Percentiles rank a stretch among this genome's conserved stretches.
phyloP scores from a whole-genome alignment of 768 basidiomycete genomes.

The Boletus coccyginus region DNA sequence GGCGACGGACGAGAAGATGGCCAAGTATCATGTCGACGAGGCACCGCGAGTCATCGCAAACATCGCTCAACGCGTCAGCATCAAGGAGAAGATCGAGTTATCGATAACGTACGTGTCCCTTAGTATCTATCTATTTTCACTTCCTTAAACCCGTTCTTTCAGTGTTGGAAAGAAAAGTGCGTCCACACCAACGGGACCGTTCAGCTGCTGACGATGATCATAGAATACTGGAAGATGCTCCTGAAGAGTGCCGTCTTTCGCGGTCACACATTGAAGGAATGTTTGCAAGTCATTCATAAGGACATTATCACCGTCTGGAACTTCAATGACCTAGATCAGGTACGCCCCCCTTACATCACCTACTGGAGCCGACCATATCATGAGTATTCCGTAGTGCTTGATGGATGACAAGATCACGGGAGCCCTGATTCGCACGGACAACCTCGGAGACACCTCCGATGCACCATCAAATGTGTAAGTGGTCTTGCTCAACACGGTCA shows the following conservation, averaged over 20 bases:
- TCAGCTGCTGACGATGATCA: neutral
- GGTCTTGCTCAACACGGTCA: neutral
- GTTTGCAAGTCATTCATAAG: conserved; percentile 9
- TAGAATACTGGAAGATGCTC: conserved; percentile 13
- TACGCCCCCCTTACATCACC: neutral
- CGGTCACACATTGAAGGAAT: conserved; percentile 4
- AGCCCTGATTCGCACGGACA: conserved; percentile 2
- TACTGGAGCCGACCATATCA: neutral
- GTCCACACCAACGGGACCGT: neutral
- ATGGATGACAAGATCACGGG: neutral
- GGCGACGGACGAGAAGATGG: conserved; percentile 5
- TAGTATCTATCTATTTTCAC: neutral
- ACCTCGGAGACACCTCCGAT: neutral
- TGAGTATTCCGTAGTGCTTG: conserved; percentile 5
- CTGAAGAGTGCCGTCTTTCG: conserved; percentile 8
- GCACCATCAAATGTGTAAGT: neutral
- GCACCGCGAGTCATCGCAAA: conserved; percentile 5
- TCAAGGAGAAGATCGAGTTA: conserved; percentile 15
- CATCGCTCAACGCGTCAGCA: conserved; percentile 16
- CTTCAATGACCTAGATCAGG: conserved; percentile 11
- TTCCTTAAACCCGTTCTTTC: neutral
- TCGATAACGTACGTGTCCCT: conserved; percentile 7
- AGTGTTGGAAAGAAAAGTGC: conserved; percentile 15
- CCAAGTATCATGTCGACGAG: conserved; percentile 3
- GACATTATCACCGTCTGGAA: conserved; percentile 15